Base-by-base conservation (phyloP, 140 eudicot genomes). In the Senecio squalidus region DNA sequence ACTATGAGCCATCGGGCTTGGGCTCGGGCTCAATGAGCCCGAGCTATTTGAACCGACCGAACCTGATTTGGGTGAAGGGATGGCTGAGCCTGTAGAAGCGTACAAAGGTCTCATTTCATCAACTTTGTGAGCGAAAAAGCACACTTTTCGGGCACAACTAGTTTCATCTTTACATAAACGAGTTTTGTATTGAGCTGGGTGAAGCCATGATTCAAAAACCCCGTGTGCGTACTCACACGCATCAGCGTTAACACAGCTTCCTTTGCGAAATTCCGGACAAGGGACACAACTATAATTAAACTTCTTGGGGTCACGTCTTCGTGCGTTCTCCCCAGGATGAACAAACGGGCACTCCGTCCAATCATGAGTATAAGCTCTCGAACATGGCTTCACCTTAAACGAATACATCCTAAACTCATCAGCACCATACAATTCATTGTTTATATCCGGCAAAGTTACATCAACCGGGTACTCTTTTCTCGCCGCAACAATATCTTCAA, bases 331-430 rank as follows among this genome's bases (percentile, higher is more conserved):
- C 2, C 95, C 88, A 1, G 95, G 95, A 45, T 86, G 95, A 36
- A 73, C 95, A 61, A 86, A 86, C 33, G 95, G 95, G 36, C 95
- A 86, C 65, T 86, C 95, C 0, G 95, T 86, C 95, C 95, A 86
- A 45, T 86, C 95, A 20, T 86, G 95, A 21, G 95, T 79, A 50
- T 86, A 86, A 14, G 95, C 95, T 64, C 95, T 62, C 0, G 95
- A 86, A 68, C 95, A 86, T 2, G 92, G 0, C 78, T 82, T 86
- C 55, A 82, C 88, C 54, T 86, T 86, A 34, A 82, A 82, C 28
- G 76, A 73, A 55, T 70, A 86, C 91, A 86, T 86, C 61, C 92
- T 47, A 40, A 82, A 82, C 60, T 86, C 95, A 24, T 86, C 92
- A 0, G 80, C 67, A 0, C 88, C 84, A 43, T 86, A 82, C 26